phyloP scores from a whole-genome alignment of 345 rosid species.

The Lepidium africanum region DNA sequence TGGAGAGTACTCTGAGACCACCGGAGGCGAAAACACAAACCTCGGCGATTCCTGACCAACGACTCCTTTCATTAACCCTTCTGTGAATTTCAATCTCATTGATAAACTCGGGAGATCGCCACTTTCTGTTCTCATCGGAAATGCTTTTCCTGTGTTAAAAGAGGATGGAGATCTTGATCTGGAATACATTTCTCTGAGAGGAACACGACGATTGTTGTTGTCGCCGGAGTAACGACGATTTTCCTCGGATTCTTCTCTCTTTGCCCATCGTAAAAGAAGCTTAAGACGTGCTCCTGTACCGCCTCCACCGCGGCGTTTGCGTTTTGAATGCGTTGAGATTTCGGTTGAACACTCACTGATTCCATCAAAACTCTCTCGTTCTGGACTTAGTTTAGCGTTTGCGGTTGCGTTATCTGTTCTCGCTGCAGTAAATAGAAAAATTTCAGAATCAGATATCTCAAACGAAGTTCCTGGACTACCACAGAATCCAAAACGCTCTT shows the following conservation, averaged over 20 bases:
- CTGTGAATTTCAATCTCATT: conserved; percentile 50
- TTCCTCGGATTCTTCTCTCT: conserved; percentile 36
- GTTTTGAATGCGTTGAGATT: conserved; percentile 20
- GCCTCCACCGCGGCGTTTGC: conserved; percentile 15
- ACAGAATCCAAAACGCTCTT: conserved; percentile 49
- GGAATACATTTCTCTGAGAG: conserved; percentile 61
- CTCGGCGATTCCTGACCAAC: conserved; percentile 46
- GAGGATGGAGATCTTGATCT: conserved; percentile 37
- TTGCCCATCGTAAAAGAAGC: conserved; percentile 59
- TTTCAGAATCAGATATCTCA: conserved; percentile 79
- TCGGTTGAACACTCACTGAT: conserved; percentile 23
- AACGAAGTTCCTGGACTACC: conserved; percentile 83
- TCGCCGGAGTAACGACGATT: conserved; percentile 9
- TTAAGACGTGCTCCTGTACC: conserved; percentile 49
- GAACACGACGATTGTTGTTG: conserved; percentile 35
- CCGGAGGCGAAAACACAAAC: conserved; percentile 34
- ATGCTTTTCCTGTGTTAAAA: conserved; percentile 33
- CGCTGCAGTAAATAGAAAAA: conserved; percentile 54
- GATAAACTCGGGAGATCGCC: conserved; percentile 68
- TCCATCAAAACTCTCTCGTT: conserved; percentile 19
- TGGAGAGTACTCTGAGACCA: conserved; percentile 33
- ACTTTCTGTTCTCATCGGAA: conserved; percentile 32
- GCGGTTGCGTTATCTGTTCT: conserved; percentile 10
- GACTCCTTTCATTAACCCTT: conserved; percentile 69
- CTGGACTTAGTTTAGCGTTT: conserved; percentile 13